A percentile compares a stretch with the other conserved stretches of the same genome.
phyloP scores from a whole-genome alignment of 2,329 filamentous ascomycete genomes.

The Orbilia javanica region DNA sequence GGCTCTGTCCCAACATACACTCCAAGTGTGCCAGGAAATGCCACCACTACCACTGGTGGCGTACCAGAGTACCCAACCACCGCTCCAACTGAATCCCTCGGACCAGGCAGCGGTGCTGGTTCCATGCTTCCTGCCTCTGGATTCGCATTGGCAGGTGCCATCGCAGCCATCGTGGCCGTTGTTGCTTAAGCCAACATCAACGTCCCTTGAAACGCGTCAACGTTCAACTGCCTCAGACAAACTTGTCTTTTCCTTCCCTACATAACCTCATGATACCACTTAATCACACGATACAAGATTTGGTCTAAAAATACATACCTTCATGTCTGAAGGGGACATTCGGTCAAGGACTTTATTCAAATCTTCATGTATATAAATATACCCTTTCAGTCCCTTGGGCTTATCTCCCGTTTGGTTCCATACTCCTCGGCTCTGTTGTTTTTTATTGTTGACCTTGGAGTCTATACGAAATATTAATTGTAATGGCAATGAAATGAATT shows the following conservation, averaged over 20 bases:
- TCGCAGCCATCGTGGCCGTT: constrained; percentile 46
- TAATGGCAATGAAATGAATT: constrained; percentile 31
- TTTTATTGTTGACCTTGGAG: not conserved
- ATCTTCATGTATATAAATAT: constrained; percentile 25
- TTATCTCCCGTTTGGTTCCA: constrained; percentile 29
- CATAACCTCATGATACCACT: constrained; percentile 20
- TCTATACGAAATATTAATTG: constrained; percentile 37
- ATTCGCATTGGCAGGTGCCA: constrained; percentile 43
- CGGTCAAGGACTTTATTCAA: not conserved
- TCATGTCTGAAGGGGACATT: constrained; percentile 15
- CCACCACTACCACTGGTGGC: constrained; percentile 38
- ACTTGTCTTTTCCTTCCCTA: not conserved
- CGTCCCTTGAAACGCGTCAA: not conserved
- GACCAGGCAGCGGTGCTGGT: constrained; percentile 30
- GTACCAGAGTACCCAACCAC: constrained; percentile 31
- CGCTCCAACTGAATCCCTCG: constrained; percentile 25
- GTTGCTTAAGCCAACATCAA: constrained; percentile 30
- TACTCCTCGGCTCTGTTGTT: constrained; percentile 3
- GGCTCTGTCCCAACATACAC: constrained; percentile 18
- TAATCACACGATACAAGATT: not conserved
- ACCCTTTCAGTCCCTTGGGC: not conserved
- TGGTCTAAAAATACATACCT: not conserved
- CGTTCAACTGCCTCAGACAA: not conserved
- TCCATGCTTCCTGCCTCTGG: constrained; percentile 42
- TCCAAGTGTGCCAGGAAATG: constrained; percentile 2